These are phyloP conservation scores for Begonia loranthoides DNA, from an alignment of 306 rosid species.

Conservation along the genomic window DNA sequence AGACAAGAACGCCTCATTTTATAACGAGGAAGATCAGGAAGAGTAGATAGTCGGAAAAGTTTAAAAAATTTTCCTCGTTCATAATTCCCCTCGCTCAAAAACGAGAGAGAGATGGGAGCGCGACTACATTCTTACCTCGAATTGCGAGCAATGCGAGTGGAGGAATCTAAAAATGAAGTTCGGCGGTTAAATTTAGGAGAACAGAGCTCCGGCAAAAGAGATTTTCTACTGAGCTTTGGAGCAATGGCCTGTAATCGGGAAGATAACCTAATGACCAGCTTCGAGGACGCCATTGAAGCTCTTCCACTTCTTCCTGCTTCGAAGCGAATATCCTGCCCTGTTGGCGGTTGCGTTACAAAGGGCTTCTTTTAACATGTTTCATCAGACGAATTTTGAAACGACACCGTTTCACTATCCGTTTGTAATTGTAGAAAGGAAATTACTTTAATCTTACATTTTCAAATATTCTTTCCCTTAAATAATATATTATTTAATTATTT, in stretches of 20 bases:
- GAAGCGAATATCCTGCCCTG: too few relatives aligned
- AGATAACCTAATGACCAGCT: conserved; percentile 39
- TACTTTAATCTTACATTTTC: too few relatives aligned
- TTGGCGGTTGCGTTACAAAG: too few relatives aligned
- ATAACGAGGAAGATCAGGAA: too few relatives aligned
- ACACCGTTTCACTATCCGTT: too few relatives aligned
- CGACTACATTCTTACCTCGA: conserved; percentile 48
- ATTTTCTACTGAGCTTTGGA: conserved; percentile 19
- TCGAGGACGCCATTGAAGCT: conserved; percentile 41
- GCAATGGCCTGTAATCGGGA: conserved; percentile 32
- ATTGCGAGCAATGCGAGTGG: conserved; percentile 34
- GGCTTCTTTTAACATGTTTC: too few relatives aligned
- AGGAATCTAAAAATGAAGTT: conserved; percentile 18
- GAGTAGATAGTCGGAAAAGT: background rate
- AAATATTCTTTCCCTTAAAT: too few relatives aligned
- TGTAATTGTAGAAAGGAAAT: too few relatives aligned
- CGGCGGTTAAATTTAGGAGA: conserved; percentile 17
- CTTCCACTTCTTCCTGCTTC: too few relatives aligned
- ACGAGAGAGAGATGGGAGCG: background rate
- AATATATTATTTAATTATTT: too few relatives aligned
- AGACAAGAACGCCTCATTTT: too few relatives aligned
- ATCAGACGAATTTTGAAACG: too few relatives aligned
- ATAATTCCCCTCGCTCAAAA: background rate
- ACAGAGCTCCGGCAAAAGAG: conserved; percentile 16
- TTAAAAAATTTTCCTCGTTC: background rate